phyloP scores from a whole-genome alignment of 495 filamentous ascomycete species.

The Xylaria flabelliformis region DNA sequence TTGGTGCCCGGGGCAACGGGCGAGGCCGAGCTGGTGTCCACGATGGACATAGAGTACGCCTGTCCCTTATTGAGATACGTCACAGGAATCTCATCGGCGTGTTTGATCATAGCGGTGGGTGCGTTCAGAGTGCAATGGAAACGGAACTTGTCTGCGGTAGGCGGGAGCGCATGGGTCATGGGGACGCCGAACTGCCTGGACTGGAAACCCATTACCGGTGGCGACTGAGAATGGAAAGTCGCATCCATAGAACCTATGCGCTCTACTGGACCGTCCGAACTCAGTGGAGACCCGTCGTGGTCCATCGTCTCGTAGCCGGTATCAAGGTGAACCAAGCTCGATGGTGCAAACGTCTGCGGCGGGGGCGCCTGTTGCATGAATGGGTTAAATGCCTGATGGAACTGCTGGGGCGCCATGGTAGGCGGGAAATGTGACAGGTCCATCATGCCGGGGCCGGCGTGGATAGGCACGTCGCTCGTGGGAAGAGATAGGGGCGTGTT shows the following conservation, averaged over 20 bases:
- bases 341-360: conserved; percentile 74
- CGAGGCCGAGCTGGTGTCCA: conserved; percentile 64
- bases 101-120: conserved; percentile 94
- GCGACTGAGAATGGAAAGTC: conserved; percentile 58
- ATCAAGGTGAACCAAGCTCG: conserved; percentile 78
- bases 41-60: conserved; percentile 79
- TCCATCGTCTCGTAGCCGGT: conserved; percentile 80
- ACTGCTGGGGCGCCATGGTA: conserved; percentile 68
- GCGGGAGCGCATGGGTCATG: conserved; percentile 47
- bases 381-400: conserved; percentile 70
- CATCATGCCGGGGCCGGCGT: conserved; percentile 60
- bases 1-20: conserved; percentile 56
- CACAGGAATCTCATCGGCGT: conserved; percentile 84
- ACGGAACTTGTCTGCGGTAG: conserved; percentile 74
- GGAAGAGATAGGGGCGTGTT: conserved; percentile 86
- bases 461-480: conserved; percentile 64
- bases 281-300: conserved; percentile 69
- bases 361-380: conserved; percentile 66
- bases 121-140: conserved; percentile 91
- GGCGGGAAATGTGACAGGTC: conserved; percentile 60
- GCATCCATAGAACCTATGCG: conserved; percentile 57
- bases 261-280: conserved; percentile 52
- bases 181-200: conserved; percentile 48
- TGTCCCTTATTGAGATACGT: conserved; percentile 98
- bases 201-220: conserved; percentile 50